A percentile compares a stretch with the other conserved stretches of the same genome.
Evolutionary conservation across 495 filamentous ascomycete species (phyloP).

Genomic region (Annulohypoxylon stygium): DNA sequence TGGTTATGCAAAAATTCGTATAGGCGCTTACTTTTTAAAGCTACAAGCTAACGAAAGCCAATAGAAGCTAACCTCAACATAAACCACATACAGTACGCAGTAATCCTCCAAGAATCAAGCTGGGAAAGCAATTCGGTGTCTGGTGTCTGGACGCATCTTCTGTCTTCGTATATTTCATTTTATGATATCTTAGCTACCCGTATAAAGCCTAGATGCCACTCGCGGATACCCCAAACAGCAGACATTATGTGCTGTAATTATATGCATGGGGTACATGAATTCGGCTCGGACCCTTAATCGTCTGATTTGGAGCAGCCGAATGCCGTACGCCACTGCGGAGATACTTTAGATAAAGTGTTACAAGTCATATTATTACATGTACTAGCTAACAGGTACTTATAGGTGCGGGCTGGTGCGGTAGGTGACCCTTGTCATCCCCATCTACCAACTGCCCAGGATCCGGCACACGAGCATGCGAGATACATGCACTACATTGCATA

Average conservation of each 20-base stretch:
- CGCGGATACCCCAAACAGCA: neutral
- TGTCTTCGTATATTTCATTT: slow-evolving; percentile 3
- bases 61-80: neutral
- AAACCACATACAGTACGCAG: too few species aligned
- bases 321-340: slow-evolving; percentile 15
- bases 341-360: slow-evolving; percentile 4
- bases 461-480: slow-evolving; percentile 29
- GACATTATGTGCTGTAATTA: slow-evolving; percentile 21
- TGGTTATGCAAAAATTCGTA: slow-evolving; percentile 1
- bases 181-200: neutral
- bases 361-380: slow-evolving; percentile 10
- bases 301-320: slow-evolving; percentile 14
- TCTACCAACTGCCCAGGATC: slow-evolving; percentile 12
- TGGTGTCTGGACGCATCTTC: neutral
- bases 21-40: slow-evolving; percentile 1
- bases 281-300: slow-evolving; percentile 12
- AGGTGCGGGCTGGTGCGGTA: neutral
- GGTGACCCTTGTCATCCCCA: slow-evolving; percentile 20
- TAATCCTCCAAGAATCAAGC: too few species aligned
- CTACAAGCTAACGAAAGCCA: neutral
- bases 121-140: neutral
- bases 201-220: neutral
- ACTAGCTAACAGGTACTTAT: too few species aligned
- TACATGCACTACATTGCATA: slow-evolving; percentile 20
- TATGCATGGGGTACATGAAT: slow-evolving; percentile 16